phyloP scores from a whole-genome alignment of 106 monocot species.

The Dioscorea zingiberensis region DNA sequence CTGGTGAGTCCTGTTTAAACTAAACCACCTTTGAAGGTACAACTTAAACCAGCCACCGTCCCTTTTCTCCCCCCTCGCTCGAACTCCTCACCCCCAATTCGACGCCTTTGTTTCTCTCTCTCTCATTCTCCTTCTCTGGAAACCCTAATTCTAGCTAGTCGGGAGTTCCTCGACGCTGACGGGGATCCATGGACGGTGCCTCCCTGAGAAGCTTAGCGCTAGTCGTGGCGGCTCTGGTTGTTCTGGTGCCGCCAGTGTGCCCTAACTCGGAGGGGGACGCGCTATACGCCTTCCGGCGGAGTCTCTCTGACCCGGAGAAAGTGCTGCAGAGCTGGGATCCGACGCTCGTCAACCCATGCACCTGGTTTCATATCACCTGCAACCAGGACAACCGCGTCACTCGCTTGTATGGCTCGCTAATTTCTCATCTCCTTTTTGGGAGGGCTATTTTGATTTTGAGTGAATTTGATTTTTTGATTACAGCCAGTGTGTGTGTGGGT shows the following conservation, averaged over 20 bases:
- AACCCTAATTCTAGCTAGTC: not conserved
- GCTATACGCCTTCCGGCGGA: conserved; percentile 56
- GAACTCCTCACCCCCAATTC: not conserved
- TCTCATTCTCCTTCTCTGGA: not conserved
- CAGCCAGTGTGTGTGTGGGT: no score
- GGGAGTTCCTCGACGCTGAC: not conserved
- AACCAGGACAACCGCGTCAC: conserved; percentile 86
- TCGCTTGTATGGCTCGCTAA: conserved; percentile 38
- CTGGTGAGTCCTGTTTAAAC: not conserved
- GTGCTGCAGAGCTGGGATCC: conserved; percentile 97
- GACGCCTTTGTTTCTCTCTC: not conserved
- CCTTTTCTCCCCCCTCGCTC: not conserved
- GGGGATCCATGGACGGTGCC: not conserved
- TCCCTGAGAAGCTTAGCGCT: not conserved
- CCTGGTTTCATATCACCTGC: conserved; percentile 95
- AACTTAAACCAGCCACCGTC: not conserved
- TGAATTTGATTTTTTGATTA: no score
- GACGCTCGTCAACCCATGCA: conserved; percentile 86
- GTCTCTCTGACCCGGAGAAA: conserved; percentile 60
- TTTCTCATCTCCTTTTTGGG: no score
- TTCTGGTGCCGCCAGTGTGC: not conserved
- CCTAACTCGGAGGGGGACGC: conserved; percentile 84
- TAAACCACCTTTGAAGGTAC: not conserved
- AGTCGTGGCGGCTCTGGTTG: not conserved
- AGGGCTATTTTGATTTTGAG: not conserved